Evolutionary conservation across 2,329 filamentous ascomycete genomes (phyloP).

Genomic region (Colletotrichum sansevieriae): DNA sequence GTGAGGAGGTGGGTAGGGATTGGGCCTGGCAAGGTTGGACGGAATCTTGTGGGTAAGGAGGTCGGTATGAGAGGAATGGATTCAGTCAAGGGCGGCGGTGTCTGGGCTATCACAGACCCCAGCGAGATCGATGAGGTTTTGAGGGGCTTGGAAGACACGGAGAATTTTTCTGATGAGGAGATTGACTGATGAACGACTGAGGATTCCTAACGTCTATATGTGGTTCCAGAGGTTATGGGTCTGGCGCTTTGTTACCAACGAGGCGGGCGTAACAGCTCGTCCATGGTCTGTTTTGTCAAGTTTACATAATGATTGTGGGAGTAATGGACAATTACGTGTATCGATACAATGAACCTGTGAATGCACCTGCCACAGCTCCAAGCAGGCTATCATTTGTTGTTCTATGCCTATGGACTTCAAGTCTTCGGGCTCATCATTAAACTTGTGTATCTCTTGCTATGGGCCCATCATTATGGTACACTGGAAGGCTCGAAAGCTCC

Average conservation of each 20-base stretch:
- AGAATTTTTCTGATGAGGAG: slow-evolving; percentile 63
- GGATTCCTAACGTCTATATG: slow-evolving; percentile 5
- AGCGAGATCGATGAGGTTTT: slow-evolving; percentile 79
- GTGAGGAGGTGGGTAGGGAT: slow-evolving; percentile 91
- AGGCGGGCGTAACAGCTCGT: slow-evolving; percentile 13
- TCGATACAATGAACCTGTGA: slow-evolving; percentile 7
- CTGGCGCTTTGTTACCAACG: slow-evolving; percentile 4
- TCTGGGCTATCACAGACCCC: slow-evolving; percentile 91
- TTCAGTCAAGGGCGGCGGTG: slow-evolving; percentile 86
- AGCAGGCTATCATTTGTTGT: too few relatives aligned
- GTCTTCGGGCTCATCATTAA: too few relatives aligned
- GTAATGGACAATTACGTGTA: slow-evolving; percentile 16
- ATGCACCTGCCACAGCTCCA: not conserved
- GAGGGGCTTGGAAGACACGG: slow-evolving; percentile 75
- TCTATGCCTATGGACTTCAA: too few relatives aligned
- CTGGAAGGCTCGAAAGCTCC: too few relatives aligned
- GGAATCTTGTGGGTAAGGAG: slow-evolving; percentile 95
- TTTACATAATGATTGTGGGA: slow-evolving; percentile 12
- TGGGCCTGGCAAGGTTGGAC: slow-evolving; percentile 91
- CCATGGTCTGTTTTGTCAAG: slow-evolving; percentile 3
- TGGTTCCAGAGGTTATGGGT: not conserved
- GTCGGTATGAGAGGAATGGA: slow-evolving; percentile 88
- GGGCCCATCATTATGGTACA: too few relatives aligned
- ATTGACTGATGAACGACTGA: slow-evolving; percentile 46
- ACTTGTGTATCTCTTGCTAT: too few relatives aligned